phyloP scores from a whole-genome alignment of 2,329 filamentous ascomycete genomes.

The Endoconidiophora laricicola region DNA sequence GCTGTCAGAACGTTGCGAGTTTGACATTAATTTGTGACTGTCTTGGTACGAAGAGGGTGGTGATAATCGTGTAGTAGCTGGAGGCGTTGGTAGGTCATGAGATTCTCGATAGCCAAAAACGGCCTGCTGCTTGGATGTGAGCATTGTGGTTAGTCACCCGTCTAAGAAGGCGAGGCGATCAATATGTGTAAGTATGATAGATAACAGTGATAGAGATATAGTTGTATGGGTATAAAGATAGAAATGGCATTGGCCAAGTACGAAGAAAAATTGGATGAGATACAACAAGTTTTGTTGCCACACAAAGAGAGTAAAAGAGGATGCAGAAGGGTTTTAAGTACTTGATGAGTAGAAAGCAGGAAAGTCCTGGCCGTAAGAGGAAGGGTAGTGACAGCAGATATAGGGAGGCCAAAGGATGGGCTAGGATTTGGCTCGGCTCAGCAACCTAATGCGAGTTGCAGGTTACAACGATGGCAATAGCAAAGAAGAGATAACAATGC shows the following conservation, averaged over 20 bases:
- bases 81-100: slow-evolving; percentile 46
- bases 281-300: too few relatives aligned
- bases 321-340: too few relatives aligned
- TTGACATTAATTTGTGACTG: slow-evolving; percentile 24
- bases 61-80: slow-evolving; percentile 36
- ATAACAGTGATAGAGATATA: not conserved
- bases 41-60: slow-evolving; percentile 37
- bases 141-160: slow-evolving; percentile 31
- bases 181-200: not conserved
- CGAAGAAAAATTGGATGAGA: too few relatives aligned
- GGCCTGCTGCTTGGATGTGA: slow-evolving; percentile 43
- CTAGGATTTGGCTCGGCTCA: too few relatives aligned
- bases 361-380: too few relatives aligned
- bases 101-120: slow-evolving; percentile 42
- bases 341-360: too few relatives aligned
- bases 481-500: too few relatives aligned
- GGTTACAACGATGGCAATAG: too few relatives aligned
- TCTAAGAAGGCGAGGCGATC: not conserved
- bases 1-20: slow-evolving; percentile 26
- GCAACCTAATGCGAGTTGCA: too few relatives aligned
- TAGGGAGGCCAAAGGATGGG: too few relatives aligned
- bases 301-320: too few relatives aligned
- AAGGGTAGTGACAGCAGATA: too few relatives aligned
- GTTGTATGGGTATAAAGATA: not conserved
- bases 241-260: not conserved